Evolutionary conservation across 345 rosid species (phyloP).

Genomic region (Eucalyptus erythrocorys): DNA sequence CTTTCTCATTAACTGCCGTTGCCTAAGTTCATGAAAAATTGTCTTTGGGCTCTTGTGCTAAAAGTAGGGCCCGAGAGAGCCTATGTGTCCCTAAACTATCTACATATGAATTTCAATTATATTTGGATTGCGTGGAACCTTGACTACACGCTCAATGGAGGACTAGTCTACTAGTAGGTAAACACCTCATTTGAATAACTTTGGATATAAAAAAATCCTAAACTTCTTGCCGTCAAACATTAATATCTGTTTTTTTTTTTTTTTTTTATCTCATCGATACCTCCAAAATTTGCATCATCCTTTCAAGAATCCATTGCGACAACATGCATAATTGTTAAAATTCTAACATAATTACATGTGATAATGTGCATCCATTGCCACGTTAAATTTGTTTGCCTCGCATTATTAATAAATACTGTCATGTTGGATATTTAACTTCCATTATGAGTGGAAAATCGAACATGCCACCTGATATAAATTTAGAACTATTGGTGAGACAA

Average conservation of each 20-base stretch:
- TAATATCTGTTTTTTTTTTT: background rate
- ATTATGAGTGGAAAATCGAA: no score
- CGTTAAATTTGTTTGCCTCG: accelerated
- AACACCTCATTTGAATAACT: background rate
- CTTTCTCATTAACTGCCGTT: background rate
- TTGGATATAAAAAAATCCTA: background rate
- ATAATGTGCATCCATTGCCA: accelerated
- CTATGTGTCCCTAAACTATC: background rate
- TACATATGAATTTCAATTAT: background rate
- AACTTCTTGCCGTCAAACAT: background rate
- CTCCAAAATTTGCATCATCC: accelerated
- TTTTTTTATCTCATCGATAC: accelerated
- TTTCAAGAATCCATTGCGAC: accelerated
- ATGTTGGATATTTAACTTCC: background rate
- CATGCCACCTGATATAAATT: accelerated
- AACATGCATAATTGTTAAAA: accelerated
- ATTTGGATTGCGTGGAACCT: background rate
- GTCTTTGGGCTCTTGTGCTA: background rate
- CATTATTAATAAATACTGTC: background rate
- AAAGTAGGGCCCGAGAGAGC: background rate
- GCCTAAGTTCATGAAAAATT: background rate
- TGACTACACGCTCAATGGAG: background rate
- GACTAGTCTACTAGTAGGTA: background rate
- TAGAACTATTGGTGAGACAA: accelerated
- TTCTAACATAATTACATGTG: accelerated